Evolutionary conservation across 148 eudicot species (phyloP), one percentile per base, ranked within the genome.

Genomic region (Agrostemma githago): DNA sequence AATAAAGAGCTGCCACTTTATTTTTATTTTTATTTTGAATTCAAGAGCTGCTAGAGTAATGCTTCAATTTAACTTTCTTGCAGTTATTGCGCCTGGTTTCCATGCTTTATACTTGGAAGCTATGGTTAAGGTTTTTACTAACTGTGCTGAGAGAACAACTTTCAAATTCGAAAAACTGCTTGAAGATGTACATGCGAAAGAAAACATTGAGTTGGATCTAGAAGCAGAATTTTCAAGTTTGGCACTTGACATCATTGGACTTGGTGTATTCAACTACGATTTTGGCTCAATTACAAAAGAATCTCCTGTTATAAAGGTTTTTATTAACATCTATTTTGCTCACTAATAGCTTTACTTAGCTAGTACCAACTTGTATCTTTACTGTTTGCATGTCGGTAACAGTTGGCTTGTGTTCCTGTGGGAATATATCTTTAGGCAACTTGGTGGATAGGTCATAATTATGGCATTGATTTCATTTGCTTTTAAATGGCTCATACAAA

Each of bases 31-130:
- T n/a, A n/a, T n/a, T n/a, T 26, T 26, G 34, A 26, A 26, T 26
- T 26, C 34, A 26, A 26, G 34, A 26, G 34, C 34, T 26, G 34
- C 34, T 26, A 26, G 34, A 0, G 58, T 17, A 67, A 59, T 11
- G 19, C 40, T 66, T 59, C 15, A 37, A 44, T 44, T 67, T 5
- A 62, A 48, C 56, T 37, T 15, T 17, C 53, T 75, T 79, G 79
- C 96, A 96, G 99, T 96, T 84, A 89, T 92, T 86, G 94, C 99
- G 73, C 97, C 99, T 70, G 99, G 91, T 57, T 96, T 96, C 73
- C 99, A 96, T 83, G 74, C 97, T 73, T 82, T 89, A 79, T 96
- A 90, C 87, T 78, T 96, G 91, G 96, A 96, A 82, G 87, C 97
- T n/a, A 96, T 96, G 99, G 88, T 82, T 67, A 89, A 81, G 78